phyloP scores from a whole-genome alignment of 1,284 basidiomycete genomes.

The Stygiomarasmius scandens region DNA sequence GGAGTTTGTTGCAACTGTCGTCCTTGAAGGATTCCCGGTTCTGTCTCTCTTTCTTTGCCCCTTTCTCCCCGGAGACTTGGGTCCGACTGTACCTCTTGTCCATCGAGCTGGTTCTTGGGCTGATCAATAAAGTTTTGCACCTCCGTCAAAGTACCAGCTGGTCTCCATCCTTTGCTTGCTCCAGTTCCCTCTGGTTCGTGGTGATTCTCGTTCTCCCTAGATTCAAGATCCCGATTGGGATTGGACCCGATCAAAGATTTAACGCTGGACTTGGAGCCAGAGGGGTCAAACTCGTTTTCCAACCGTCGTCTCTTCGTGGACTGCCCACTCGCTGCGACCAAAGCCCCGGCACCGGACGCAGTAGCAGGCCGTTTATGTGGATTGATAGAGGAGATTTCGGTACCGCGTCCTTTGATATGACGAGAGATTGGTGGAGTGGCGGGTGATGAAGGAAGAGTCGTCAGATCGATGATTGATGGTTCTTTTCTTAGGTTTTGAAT shows the following conservation, averaged over 20 bases:
- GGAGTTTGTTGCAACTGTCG: not conserved
- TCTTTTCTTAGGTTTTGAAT: not conserved
- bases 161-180: not conserved
- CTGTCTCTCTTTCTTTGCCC: not conserved
- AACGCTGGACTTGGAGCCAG: not conserved
- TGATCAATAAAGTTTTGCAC: slow-evolving; percentile 3
- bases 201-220: no score
- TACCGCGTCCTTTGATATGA: not conserved
- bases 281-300: not conserved
- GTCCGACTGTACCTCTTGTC: not conserved
- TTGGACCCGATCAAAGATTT: no score
- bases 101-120: not conserved
- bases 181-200: not conserved
- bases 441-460: not conserved
- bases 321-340: not conserved
- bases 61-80: not conserved
- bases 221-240: not conserved
- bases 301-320: not conserved
- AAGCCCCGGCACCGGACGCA: no score
- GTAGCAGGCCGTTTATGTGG: not conserved
- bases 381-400: not conserved
- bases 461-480: not conserved
- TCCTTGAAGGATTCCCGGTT: not conserved
- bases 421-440: not conserved
- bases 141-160: not conserved